Percentiles rank a stretch among this genome's conserved stretches.
Evolutionary conservation across 768 basidiomycete species (phyloP).

Genomic region (Naganishia randhawae): DNA sequence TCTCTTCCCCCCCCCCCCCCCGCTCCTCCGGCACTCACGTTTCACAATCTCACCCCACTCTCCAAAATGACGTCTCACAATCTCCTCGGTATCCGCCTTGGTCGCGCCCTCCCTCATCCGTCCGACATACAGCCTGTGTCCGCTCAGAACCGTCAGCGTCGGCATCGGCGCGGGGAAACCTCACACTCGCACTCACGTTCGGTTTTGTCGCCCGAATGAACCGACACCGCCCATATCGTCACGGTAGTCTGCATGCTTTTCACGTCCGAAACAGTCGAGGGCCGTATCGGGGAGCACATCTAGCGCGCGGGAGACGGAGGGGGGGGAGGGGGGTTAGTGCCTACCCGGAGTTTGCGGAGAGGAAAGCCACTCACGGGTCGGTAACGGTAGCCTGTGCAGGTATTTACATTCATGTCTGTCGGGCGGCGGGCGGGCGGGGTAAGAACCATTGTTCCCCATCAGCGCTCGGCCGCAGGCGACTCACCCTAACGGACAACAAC

Average conservation of each 20-base stretch:
- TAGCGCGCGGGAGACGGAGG: not conserved
- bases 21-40: too few relatives aligned
- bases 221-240: conserved; percentile 99
- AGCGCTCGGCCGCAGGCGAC: conserved; percentile 11
- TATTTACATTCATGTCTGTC: conserved; percentile 77
- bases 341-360: too few relatives aligned
- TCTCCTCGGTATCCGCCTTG: conserved; percentile 82
- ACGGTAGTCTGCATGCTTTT: conserved; percentile 94
- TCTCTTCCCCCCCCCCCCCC: too few relatives aligned
- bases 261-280: conserved; percentile 93
- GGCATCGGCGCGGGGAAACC: not conserved
- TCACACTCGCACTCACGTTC: conserved; percentile 59
- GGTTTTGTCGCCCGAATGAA: conserved; percentile 86
- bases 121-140: conserved; percentile 80
- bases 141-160: too few relatives aligned
- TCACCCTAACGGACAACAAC: conserved; percentile 90
- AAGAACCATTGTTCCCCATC: not conserved
- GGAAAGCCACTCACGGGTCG: conserved; percentile 50
- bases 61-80: conserved; percentile 83
- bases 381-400: conserved; percentile 80
- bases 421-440: not conserved
- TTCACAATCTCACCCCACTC: conserved; percentile 93
- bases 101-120: conserved; percentile 69
- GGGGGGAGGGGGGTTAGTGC: conserved; percentile 17
- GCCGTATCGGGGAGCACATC: conserved; percentile 72